These are phyloP conservation scores for Craspedostauros australis DNA, from an alignment of 108 stramenopile species.

Conservation along the genomic window DNA sequence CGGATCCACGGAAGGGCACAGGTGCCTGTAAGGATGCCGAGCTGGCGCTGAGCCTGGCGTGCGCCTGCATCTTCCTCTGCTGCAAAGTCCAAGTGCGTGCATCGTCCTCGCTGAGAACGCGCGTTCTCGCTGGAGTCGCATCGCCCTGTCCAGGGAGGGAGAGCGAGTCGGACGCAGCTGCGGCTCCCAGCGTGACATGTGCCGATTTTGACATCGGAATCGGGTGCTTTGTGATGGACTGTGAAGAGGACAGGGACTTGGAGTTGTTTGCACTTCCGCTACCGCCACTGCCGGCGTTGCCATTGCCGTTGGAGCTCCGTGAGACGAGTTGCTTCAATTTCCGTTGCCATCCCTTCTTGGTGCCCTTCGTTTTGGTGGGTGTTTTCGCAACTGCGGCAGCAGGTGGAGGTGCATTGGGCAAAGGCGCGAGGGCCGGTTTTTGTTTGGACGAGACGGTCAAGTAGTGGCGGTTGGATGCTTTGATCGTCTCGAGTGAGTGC, in stretches of 20 bases:
- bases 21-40: no score
- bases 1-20: neutral
- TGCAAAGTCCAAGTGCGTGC: neutral
- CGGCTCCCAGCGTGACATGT: neutral
- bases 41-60: no score
- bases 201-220: neutral
- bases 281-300: no score
- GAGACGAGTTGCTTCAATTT: neutral
- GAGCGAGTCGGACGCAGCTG: neutral
- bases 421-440: no score
- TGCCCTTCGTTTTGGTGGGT: slow-evolving; percentile 3
- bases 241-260: slow-evolving; percentile 1
- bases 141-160: neutral
- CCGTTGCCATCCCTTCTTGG: neutral
- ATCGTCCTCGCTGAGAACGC: slow-evolving; percentile 9
- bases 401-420: no score
- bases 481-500: slow-evolving; percentile 26
- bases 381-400: no score
- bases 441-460: no score
- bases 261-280: neutral
- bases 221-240: neutral
- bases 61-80: neutral
- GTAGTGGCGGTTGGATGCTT: slow-evolving; percentile 33
- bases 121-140: slow-evolving; percentile 1
- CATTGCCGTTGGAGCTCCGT: no score